phyloP scores from a whole-genome alignment of 2,329 filamentous ascomycete species.

The Pyricularia pennisetigena region DNA sequence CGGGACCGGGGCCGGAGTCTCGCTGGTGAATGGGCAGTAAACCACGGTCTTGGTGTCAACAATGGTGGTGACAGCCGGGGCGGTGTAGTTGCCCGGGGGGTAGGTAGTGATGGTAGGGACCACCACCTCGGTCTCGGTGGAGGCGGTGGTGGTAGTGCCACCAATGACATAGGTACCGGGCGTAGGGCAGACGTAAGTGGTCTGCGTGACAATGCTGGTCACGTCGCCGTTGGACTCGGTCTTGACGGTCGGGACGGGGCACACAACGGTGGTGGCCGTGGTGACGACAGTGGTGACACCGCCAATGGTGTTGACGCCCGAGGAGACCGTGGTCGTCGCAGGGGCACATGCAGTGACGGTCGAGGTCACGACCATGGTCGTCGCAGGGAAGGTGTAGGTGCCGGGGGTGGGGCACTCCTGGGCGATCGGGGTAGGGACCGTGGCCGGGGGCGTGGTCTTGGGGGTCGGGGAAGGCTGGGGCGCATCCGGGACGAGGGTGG shows the following conservation, averaged over 20 bases:
- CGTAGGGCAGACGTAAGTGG: slow-evolving; percentile 63
- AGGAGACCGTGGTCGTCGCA: slow-evolving; percentile 48
- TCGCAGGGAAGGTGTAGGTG: slow-evolving; percentile 67
- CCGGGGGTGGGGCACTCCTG: slow-evolving; percentile 55
- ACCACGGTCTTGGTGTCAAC: slow-evolving; percentile 59
- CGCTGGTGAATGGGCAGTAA: slow-evolving; percentile 57
- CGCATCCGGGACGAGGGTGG: slow-evolving; percentile 30
- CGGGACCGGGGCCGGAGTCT: slow-evolving; percentile 24
- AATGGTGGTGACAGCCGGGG: slow-evolving; percentile 57
- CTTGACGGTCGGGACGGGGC: slow-evolving; percentile 57
- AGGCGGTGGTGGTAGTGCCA: slow-evolving; percentile 52
- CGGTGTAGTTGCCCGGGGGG: slow-evolving; percentile 63
- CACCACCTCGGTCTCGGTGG: slow-evolving; percentile 44
- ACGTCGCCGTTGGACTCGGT: slow-evolving; percentile 46
- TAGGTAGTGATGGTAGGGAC: slow-evolving; percentile 58
- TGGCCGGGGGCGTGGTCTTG: slow-evolving; percentile 15
- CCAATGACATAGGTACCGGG: slow-evolving; percentile 69
- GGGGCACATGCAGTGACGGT: slow-evolving; percentile 58
- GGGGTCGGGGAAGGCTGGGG: slow-evolving; percentile 12
- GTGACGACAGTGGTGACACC: slow-evolving; percentile 64
- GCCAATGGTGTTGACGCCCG: slow-evolving; percentile 59
- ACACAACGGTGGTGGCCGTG: slow-evolving; percentile 56
- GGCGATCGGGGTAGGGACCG: slow-evolving; percentile 41
- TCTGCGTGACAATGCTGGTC: slow-evolving; percentile 59
- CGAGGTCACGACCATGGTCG: slow-evolving; percentile 57